Conservation (phyloP, 2,329 filamentous ascomycete species). For the Alternaria dauci region DNA sequence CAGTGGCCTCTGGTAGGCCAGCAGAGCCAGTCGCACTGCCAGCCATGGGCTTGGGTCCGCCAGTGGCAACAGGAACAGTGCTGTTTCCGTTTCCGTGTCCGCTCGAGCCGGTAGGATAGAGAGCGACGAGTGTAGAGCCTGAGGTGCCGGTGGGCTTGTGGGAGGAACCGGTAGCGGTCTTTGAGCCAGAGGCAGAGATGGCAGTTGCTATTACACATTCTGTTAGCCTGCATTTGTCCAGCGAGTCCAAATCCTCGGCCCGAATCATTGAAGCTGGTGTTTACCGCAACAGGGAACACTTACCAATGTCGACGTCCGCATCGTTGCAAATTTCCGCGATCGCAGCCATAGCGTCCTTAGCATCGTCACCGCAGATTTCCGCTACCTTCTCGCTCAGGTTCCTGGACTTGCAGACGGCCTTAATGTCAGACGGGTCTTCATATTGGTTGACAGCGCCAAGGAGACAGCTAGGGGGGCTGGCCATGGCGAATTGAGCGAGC, state of each 20-base stretch:
- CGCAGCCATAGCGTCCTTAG: constrained; percentile 35
- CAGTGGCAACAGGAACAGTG: constrained; percentile 17
- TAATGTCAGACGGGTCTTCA: constrained; percentile 36
- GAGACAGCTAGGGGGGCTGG: constrained; percentile 39
- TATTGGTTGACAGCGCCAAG: constrained; percentile 44
- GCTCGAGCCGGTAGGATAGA: constrained; percentile 17
- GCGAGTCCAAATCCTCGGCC: neutral
- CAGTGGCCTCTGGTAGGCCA: constrained; percentile 22
- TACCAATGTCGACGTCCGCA: constrained; percentile 41
- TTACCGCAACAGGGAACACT: constrained; percentile 16
- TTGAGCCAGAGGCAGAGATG: constrained; percentile 28
- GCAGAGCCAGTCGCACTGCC: constrained; percentile 16
- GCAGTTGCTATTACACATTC: constrained; percentile 22
- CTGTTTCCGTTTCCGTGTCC: constrained; percentile 10
- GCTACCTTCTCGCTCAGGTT: constrained; percentile 33
- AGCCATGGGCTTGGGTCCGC: constrained; percentile 13
- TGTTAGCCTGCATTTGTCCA: constrained; percentile 5
- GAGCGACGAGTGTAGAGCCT: constrained; percentile 5
- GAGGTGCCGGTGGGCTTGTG: constrained; percentile 18
- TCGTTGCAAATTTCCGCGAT: constrained; percentile 41
- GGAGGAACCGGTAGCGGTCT: constrained; percentile 23
- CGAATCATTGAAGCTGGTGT: neutral
- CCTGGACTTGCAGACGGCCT: constrained; percentile 40
- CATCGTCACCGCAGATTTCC: constrained; percentile 35
- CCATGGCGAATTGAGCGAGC: constrained; percentile 32